A percentile compares a stretch with the other conserved stretches of the same genome.
Evolutionary conservation across 2,329 filamentous ascomycete species (phyloP).

Genomic region (Aspergillus sp.): DNA sequence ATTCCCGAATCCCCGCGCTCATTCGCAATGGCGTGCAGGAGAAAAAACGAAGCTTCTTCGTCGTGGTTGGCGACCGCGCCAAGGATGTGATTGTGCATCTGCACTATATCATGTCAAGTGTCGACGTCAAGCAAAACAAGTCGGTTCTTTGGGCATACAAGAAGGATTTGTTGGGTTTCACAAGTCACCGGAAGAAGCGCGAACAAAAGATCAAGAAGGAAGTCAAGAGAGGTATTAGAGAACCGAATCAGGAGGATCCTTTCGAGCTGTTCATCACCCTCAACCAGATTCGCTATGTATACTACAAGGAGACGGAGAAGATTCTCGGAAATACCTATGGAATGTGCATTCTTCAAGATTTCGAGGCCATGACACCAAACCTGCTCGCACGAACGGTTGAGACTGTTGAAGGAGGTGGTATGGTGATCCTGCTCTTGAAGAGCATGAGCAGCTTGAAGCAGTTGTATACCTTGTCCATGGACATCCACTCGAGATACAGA

Average conservation of each 20-base stretch:
- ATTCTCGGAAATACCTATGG: slow-evolving; percentile 97
- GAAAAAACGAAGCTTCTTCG: slow-evolving; percentile 97
- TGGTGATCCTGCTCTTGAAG: slow-evolving; percentile 87
- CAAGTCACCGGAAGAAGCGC: slow-evolving; percentile 94
- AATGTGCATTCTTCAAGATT: slow-evolving; percentile 97
- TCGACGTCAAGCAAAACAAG: slow-evolving; percentile 91
- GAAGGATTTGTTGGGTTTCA: slow-evolving; percentile 92
- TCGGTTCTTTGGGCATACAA: slow-evolving; percentile 98
- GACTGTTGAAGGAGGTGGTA: slow-evolving; percentile 91
- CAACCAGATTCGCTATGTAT: slow-evolving; percentile 96
- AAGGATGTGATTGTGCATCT: slow-evolving; percentile 97
- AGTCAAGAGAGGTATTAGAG: slow-evolving; percentile 88
- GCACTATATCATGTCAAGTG: slow-evolving; percentile 86
- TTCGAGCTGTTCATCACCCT: slow-evolving; percentile 97
- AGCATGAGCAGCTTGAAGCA: slow-evolving; percentile 97
- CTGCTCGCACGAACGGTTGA: slow-evolving; percentile 90
- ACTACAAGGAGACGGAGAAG: slow-evolving; percentile 99
- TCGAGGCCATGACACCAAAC: slow-evolving; percentile 97
- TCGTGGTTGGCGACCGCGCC: slow-evolving; percentile 86
- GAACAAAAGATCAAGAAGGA: slow-evolving; percentile 98
- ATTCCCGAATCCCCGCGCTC: slow-evolving; percentile 84
- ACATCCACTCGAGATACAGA: slow-evolving; percentile 91
- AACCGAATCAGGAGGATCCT: slow-evolving; percentile 86
- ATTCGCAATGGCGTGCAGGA: slow-evolving; percentile 87
- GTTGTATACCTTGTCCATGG: slow-evolving; percentile 95